These are phyloP conservation scores for Arthrobotrys conoides DNA, from an alignment of 2,329 filamentous ascomycete genomes.

Conservation along the genomic window DNA sequence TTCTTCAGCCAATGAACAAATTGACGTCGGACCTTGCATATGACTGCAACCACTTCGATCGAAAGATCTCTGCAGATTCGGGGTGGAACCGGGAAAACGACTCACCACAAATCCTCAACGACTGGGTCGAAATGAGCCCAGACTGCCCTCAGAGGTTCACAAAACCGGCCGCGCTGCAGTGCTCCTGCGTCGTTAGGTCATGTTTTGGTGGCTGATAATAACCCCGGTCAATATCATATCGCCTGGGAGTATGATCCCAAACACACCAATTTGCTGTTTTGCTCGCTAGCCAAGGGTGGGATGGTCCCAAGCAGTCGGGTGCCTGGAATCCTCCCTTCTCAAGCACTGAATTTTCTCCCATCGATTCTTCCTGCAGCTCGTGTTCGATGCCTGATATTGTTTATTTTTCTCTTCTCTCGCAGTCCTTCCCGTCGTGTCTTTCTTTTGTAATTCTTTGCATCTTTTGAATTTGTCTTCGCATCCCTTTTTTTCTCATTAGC, in stretches of 20 bases:
- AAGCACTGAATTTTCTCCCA: conserved; percentile 15
- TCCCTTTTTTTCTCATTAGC: conserved; percentile 9
- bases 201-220: conserved; percentile 40
- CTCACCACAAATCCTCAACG: conserved; percentile 23
- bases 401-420: conserved; percentile 44
- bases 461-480: conserved; percentile 25
- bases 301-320: conserved; percentile 45
- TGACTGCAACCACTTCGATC: conserved; percentile 30
- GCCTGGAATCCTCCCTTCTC: conserved; percentile 28
- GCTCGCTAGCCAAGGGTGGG: conserved; percentile 46
- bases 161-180: conserved; percentile 34
- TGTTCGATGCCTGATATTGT: conserved; percentile 36
- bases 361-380: conserved; percentile 31
- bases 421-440: conserved; percentile 57
- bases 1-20: conserved; percentile 37
- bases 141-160: conserved; percentile 24
- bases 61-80: conserved; percentile 18
- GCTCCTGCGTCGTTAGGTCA: conserved; percentile 30
- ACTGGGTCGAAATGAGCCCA: conserved; percentile 49
- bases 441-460: conserved; percentile 38
- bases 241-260: conserved; percentile 44
- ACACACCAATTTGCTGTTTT: conserved; percentile 57
- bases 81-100: conserved; percentile 25
- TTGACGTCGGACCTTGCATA: conserved; percentile 30
- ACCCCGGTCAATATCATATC: conserved; percentile 53